Evolutionary conservation across 345 rosid genomes (phyloP).

Genomic region (Populus tremula): DNA sequence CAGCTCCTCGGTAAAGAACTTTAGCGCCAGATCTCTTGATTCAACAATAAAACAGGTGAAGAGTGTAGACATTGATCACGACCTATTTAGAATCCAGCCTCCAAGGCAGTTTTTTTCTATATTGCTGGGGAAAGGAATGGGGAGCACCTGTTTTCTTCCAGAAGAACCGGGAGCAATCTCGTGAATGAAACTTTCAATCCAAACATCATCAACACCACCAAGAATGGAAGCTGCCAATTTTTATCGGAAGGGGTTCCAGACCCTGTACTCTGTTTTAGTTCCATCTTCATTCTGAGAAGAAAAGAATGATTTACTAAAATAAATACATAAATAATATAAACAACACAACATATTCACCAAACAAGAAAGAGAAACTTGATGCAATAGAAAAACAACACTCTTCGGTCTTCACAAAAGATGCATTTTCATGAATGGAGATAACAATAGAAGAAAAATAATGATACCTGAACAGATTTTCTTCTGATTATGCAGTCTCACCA

Average conservation of each 20-base stretch:
- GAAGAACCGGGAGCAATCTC: neutral
- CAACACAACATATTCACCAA: neutral
- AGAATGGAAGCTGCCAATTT: slow-evolving; percentile 92
- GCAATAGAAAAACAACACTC: neutral
- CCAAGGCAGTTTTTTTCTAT: neutral
- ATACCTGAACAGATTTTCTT: slow-evolving; percentile 84
- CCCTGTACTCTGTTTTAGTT: slow-evolving; percentile 77
- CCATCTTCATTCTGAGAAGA: slow-evolving; percentile 75
- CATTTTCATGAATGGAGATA: neutral
- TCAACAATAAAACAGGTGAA: neutral
- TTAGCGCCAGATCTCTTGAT: slow-evolving; percentile 86
- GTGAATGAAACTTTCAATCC: slow-evolving; percentile 57
- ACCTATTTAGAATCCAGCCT: neutral
- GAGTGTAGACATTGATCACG: neutral
- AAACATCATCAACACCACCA: slow-evolving; percentile 93
- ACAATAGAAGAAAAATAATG: neutral
- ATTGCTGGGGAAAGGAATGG: neutral
- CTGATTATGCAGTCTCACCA: slow-evolving; percentile 88
- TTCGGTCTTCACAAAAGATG: neutral
- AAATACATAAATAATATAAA: neutral
- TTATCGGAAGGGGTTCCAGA: slow-evolving; percentile 98
- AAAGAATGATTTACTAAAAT: neutral
- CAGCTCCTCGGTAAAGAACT: slow-evolving; percentile 95
- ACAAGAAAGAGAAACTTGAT: neutral
- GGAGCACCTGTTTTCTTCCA: neutral